A percentile compares a stretch with the other conserved stretches of the same genome.
Conservation (phyloP, 2,329 filamentous ascomycete species). For the Trichoderma breve region DNA sequence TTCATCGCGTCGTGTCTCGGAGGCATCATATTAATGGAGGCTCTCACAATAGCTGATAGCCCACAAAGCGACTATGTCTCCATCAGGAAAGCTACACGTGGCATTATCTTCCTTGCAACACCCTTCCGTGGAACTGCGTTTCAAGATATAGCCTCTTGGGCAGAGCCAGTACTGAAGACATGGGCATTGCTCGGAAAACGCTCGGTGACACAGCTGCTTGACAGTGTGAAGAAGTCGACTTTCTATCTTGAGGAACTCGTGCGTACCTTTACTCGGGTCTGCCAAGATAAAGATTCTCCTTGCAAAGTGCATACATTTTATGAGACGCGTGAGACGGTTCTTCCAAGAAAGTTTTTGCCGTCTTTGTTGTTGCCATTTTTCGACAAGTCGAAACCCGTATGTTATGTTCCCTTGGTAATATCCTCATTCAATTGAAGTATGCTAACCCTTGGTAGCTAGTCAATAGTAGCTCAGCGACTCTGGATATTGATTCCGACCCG, state of each 20-base stretch:
- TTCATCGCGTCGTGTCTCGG: conserved; percentile 37
- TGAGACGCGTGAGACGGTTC: conserved; percentile 25
- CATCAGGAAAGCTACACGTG: conserved; percentile 25
- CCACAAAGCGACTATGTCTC: conserved; percentile 20
- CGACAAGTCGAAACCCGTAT: not conserved
- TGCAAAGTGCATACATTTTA: conserved; percentile 26
- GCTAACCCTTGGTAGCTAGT: conserved; percentile 26
- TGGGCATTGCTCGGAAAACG: conserved; percentile 14
- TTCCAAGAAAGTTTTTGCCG: conserved; percentile 24
- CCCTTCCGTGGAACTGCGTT: conserved; percentile 32
- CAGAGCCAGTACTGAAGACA: not conserved
- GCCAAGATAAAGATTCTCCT: conserved; percentile 3
- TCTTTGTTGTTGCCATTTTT: not conserved
- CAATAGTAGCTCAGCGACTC: conserved; percentile 25
- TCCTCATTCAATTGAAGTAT: too few species aligned
- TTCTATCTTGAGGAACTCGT: conserved; percentile 26
- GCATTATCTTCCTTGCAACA: conserved; percentile 31
- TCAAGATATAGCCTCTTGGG: conserved; percentile 26
- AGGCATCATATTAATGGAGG: conserved; percentile 32
- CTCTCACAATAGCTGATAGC: conserved; percentile 25
- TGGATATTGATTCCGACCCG: conserved; percentile 28
- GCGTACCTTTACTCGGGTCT: conserved; percentile 24
- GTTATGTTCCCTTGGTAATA: not conserved
- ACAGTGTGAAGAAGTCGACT: conserved; percentile 20
- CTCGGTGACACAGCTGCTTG: conserved; percentile 23